Base-by-base conservation (phyloP, 1,284 basidiomycete species). In the Malassezia yamatoensis region DNA sequence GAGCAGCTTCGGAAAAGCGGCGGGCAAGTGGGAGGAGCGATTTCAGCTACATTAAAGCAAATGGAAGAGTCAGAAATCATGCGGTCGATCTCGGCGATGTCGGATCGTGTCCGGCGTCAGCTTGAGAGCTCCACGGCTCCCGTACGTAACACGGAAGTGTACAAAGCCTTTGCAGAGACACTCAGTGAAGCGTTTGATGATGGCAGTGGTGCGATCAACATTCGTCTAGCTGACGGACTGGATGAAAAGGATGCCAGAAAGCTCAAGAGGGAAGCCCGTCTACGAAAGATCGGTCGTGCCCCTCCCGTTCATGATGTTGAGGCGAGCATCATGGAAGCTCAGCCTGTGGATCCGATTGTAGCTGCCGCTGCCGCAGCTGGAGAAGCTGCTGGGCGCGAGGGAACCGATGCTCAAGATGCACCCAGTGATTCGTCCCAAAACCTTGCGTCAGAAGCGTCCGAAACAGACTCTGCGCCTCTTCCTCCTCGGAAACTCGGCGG, bases 1-100 rank as follows among this genome's bases (percentile, higher is more conserved):
- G 87, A 91, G 68, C 87, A 91, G 68, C 81, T 98, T 54, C 84
- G 83, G 70, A 87, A 87, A 74, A 82, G 85, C 13, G 94, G 94
- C 61, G 82, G 93, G 53, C 89, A 88, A 71, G 87, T 96, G 59
- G 86, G 87, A 43, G 91, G 96, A 75, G 93, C 93, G 9, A 90
- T 96, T 47, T 81, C 82, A 13, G 87, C 90, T 68, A 89, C 93
- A 18, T 80, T 96, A 52, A 86, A 82, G 77, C 82, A 84, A 18
- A 90, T 93, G 86, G 88, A 94, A 67, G 91, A 96, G 78, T 89
- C 86, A 64, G 90, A 93, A 60, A 74, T 96, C 43, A 86, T 90
- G 81, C 43, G 48, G 16, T 60, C 59, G 48, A 54, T 72, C 12
- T 66, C 66, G 21, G 68, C 70, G 9, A 64, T 72, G 49, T 63